phyloP scores from a whole-genome alignment of 352 stramenopile species.

The Phytophthora idaei region DNA sequence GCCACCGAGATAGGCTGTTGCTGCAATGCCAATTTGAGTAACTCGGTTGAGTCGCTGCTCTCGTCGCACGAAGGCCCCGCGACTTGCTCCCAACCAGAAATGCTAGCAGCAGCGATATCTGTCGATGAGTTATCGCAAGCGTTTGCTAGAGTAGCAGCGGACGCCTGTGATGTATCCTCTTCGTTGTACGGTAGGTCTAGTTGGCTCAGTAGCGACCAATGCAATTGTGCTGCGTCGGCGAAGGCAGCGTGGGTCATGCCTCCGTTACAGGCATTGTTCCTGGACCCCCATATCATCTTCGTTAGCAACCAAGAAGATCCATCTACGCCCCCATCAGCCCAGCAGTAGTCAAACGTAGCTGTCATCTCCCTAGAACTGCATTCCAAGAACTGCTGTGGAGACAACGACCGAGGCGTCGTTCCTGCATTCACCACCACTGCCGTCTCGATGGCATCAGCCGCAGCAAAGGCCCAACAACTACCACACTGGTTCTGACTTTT shows the following conservation, averaged over 20 bases:
- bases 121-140: slow-evolving; percentile 46
- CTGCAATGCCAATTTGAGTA: slow-evolving; percentile 75
- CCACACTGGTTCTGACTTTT: slow-evolving; percentile 86
- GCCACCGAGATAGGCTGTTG: slow-evolving; percentile 77
- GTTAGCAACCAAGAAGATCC: slow-evolving; percentile 62
- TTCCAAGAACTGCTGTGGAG: slow-evolving; percentile 80
- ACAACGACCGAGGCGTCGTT: slow-evolving; percentile 57
- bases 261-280: slow-evolving; percentile 70
- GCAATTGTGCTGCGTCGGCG: slow-evolving; percentile 55
- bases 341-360: slow-evolving; percentile 82
- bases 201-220: slow-evolving; percentile 62
- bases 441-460: slow-evolving; percentile 78
- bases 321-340: slow-evolving; percentile 50
- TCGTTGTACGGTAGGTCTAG: slow-evolving; percentile 74
- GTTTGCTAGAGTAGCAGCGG: slow-evolving; percentile 30
- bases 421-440: slow-evolving; percentile 58
- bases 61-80: slow-evolving; percentile 62
- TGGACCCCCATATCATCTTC: slow-evolving; percentile 77
- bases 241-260: slow-evolving; percentile 83
- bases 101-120: slow-evolving; percentile 58
- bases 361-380: slow-evolving; percentile 77
- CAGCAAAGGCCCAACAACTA: slow-evolving; percentile 85
- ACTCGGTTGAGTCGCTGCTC: slow-evolving; percentile 53
- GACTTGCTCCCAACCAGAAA: slow-evolving; percentile 69
- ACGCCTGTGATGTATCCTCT: slow-evolving; percentile 40